Base-by-base conservation (phyloP, 1,284 basidiomycete genomes). In the Earliella scabrosa region DNA sequence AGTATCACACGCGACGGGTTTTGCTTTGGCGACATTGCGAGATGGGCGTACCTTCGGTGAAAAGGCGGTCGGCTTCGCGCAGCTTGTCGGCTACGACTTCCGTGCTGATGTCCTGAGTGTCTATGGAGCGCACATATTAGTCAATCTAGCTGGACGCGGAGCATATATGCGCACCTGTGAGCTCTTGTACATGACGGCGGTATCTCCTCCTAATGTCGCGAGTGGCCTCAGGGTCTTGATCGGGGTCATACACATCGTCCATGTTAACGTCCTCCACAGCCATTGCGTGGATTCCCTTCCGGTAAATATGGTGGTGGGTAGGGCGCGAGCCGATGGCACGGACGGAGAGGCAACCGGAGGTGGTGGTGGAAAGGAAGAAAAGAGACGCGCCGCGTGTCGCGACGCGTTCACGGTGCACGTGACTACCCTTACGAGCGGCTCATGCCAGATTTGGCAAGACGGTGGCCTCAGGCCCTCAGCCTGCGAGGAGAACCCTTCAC, bases 181-280 rank as follows among this genome's bases (percentile, higher is more conserved):
- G 81, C 58, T 76, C 76, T 61, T 82, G 84, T 41, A 83, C 78
- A 48, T 90, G 72, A n/a, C 77, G 74, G 58, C 90, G 84, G 66
- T 92, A 93, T 58, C 82, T 76, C 66, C 86, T 84, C 43, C 92
- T 78, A 7, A 93, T 74, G 39, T 77, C 77, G 61, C 91, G 85
- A 70, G 88, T 87, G 69, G 89, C 85, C 53, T 88, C 86, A 2
- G 83, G 82, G 73, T 92, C 79, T 67, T 92, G 90, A 68, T 93
- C 88, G 14, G 91, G 90, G 66, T 93, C 89, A 64, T 90, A 93
- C 16, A 76, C 73, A 6, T 35, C 48, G 4, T 41, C 47, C 50
- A 52, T 49, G 3, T 45, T 45, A n/a, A 43, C 32, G n/a, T 57
- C 52, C 7, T 56, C 54, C 3, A 45, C 44, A 4, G 50, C 46